Conservation (phyloP, 73 alveolate species). For the Paramecium tetraurelia region DNA sequence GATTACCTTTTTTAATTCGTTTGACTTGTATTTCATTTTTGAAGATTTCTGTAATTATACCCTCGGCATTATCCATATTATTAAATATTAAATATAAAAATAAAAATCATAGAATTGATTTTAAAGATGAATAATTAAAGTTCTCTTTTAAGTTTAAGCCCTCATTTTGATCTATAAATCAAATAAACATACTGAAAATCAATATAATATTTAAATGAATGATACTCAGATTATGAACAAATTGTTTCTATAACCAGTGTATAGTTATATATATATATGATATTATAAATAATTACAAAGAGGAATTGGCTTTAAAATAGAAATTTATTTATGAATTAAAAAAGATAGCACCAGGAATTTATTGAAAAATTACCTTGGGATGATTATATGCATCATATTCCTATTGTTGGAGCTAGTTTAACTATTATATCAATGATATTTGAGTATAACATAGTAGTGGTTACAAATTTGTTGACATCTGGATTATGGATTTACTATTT, state of each 20-base stretch:
- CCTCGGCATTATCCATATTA: neutral
- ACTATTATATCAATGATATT: neutral
- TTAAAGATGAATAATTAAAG: neutral
- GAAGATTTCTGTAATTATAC: neutral
- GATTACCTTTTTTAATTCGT: constrained; percentile 30
- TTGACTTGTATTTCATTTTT: constrained; percentile 33
- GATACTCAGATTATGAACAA: neutral
- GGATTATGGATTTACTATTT: neutral
- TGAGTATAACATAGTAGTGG: neutral
- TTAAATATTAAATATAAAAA: neutral
- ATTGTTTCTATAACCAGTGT: neutral
- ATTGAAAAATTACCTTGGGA: neutral
- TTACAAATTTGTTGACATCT: neutral
- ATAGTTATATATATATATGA: neutral
- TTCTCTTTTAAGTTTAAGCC: neutral
- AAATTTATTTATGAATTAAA: neutral
- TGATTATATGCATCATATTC: neutral
- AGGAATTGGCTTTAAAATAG: neutral
- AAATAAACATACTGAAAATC: neutral
- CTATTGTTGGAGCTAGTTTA: neutral
- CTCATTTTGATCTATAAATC: too few species aligned
- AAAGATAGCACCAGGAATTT: neutral
- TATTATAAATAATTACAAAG: neutral
- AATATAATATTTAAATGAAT: neutral
- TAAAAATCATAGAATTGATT: neutral